Percentiles rank a stretch among this genome's conserved stretches.
These are phyloP conservation scores for Phragmites australis DNA, from an alignment of 176 grass and related monocot genomes.

Conservation along the genomic window DNA sequence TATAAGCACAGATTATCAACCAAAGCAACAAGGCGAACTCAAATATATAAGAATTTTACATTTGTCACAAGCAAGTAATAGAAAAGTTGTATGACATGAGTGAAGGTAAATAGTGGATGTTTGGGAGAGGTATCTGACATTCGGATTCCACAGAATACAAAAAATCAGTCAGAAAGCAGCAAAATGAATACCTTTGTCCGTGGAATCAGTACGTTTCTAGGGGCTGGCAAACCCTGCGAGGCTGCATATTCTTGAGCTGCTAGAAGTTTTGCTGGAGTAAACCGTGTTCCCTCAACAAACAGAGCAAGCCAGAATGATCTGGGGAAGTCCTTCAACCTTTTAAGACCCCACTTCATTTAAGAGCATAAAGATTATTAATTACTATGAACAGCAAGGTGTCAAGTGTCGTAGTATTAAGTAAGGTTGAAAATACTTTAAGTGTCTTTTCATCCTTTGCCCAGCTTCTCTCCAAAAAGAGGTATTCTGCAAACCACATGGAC, in stretches of 20 bases:
- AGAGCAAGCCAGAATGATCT: constrained; percentile 93
- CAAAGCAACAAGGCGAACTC: not conserved
- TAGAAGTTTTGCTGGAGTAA: constrained; percentile 74
- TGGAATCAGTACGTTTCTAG: constrained; percentile 91
- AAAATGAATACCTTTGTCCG: constrained; percentile 71
- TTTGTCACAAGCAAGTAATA: not conserved
- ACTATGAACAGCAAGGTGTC: not conserved
- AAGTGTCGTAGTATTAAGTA: not conserved
- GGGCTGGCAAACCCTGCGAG: constrained; percentile 68
- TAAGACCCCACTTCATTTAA: constrained; percentile 52
- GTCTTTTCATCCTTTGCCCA: constrained; percentile 90
- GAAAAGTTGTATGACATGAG: not conserved
- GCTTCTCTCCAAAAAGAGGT: constrained; percentile 87
- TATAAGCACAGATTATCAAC: not conserved
- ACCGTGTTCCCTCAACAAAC: constrained; percentile 86
- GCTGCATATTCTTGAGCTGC: constrained; percentile 92
- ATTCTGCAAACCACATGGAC: constrained; percentile 93
- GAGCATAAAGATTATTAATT: not conserved
- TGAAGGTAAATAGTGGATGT: not conserved
- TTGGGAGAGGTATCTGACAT: constrained; percentile 8
- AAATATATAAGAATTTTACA: not conserved
- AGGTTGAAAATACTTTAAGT: constrained; percentile 56
- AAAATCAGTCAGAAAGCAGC: constrained; percentile 7
- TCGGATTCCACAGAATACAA: not conserved
- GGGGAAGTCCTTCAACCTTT: constrained; percentile 81